These are phyloP conservation scores for Eucalyptus sp. DNA, from an alignment of 345 rosid genomes.

Conservation along the genomic window DNA sequence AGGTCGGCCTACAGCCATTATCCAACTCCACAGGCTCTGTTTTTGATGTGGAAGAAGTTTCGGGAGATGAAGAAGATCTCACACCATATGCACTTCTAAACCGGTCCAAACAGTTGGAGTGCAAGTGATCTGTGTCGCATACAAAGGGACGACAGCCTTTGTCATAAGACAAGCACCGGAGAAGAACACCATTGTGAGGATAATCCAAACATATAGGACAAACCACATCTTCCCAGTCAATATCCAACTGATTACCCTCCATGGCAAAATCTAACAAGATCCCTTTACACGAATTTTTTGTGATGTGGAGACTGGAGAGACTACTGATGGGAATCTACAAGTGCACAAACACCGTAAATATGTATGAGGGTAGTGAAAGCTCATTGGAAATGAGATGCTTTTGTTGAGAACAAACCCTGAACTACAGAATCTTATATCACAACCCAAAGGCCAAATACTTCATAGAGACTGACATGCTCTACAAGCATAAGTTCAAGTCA, in stretches of 20 bases:
- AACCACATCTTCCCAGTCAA: constrained; percentile 61
- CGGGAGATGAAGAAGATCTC: constrained; percentile 35
- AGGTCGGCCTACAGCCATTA: constrained; percentile 41
- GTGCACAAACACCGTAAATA: background rate
- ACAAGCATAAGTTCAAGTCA: background rate
- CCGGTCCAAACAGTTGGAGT: constrained; percentile 88
- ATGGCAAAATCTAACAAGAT: background rate
- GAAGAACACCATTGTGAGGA: constrained; percentile 90
- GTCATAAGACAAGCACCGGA: constrained; percentile 64
- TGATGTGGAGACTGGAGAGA: background rate
- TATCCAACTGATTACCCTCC: constrained; percentile 41
- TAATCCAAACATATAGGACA: constrained; percentile 92
- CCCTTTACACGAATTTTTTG: background rate
- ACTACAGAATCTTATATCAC: background rate
- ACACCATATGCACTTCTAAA: constrained; percentile 67
- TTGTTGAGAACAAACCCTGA: background rate
- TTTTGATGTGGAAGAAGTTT: constrained; percentile 7
- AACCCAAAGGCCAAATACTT: background rate
- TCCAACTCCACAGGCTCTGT: constrained; percentile 21
- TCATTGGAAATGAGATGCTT: background rate
- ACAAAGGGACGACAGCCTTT: constrained; percentile 88
- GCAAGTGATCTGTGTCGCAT: constrained; percentile 79
- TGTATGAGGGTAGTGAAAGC: background rate
- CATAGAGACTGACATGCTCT: background rate
- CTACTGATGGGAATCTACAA: background rate